Evolutionary conservation across 495 filamentous ascomycete genomes (phyloP).

Genomic region (Tirmania nivea): DNA sequence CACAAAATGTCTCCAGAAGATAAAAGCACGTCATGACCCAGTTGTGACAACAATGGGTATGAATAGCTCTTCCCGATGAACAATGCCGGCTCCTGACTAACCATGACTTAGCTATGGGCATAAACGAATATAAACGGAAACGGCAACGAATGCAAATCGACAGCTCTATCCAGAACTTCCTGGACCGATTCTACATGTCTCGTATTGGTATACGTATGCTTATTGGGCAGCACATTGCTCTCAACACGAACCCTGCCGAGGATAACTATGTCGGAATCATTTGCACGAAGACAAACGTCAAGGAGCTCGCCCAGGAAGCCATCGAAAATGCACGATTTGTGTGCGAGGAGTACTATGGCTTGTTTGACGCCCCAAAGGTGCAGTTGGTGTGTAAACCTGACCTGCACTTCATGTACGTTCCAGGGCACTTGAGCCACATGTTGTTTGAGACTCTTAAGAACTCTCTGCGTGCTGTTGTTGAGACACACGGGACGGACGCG

Average conservation of each 20-base stretch:
- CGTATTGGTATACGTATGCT: slow-evolving; percentile 99
- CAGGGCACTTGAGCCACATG: slow-evolving; percentile 95
- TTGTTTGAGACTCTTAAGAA: slow-evolving; percentile 98
- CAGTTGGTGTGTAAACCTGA: slow-evolving; percentile 86
- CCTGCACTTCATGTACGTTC: slow-evolving; percentile 97
- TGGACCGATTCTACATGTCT: slow-evolving; percentile 98
- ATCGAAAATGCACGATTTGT: slow-evolving; percentile 97
- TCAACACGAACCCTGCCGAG: slow-evolving; percentile 74
- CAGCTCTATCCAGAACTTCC: slow-evolving; percentile 82
- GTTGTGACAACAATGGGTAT: slow-evolving; percentile 65
- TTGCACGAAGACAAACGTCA: slow-evolving; percentile 92
- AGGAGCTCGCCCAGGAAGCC: slow-evolving; percentile 86
- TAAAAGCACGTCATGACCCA: slow-evolving; percentile 88
- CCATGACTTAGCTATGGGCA: slow-evolving; percentile 53
- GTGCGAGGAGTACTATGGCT: slow-evolving; percentile 94
- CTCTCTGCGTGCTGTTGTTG: slow-evolving; percentile 85
- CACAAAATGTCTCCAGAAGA: slow-evolving; percentile 60
- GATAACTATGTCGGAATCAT: slow-evolving; percentile 97
- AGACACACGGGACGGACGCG: slow-evolving; percentile 83
- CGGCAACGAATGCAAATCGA: slow-evolving; percentile 97
- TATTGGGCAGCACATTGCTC: slow-evolving; percentile 90
- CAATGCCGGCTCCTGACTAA: not conserved
- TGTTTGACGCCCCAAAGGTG: slow-evolving; percentile 92
- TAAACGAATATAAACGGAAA: slow-evolving; percentile 90
- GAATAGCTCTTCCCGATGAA: not conserved